A percentile compares a stretch with the other conserved stretches of the same genome.
Conservation (phyloP, 805 yeast species). For the Lipomyces spencermartinsiae region DNA sequence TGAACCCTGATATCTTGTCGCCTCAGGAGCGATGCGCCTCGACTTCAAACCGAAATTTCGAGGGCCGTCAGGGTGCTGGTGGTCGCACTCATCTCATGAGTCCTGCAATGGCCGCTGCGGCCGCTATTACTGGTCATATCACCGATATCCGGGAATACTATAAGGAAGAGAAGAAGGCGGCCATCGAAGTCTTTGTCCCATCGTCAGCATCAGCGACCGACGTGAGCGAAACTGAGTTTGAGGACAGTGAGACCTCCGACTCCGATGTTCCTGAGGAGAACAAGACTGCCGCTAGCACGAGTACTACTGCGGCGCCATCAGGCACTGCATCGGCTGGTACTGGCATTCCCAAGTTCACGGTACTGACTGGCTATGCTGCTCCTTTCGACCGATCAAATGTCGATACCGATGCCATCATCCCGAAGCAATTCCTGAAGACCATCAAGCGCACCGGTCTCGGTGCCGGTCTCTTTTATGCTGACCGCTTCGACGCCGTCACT, state of each 20-base stretch:
- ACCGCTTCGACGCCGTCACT: constrained; percentile 64
- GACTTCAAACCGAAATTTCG: constrained; percentile 97
- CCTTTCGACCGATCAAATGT: constrained; percentile 94
- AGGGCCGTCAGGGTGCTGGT: constrained; percentile 97
- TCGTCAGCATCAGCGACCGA: constrained; percentile 47
- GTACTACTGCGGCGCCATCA: constrained; percentile 39
- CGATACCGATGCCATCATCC: constrained; percentile 98
- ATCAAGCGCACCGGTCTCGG: constrained; percentile 95
- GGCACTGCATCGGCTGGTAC: constrained; percentile 48
- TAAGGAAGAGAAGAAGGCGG: constrained; percentile 63
- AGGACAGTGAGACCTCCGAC: constrained; percentile 59
- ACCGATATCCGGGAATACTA: constrained; percentile 85
- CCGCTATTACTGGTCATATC: constrained; percentile 89
- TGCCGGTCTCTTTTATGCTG: constrained; percentile 88
- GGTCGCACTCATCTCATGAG: constrained; percentile 98
- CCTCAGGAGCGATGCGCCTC: constrained; percentile 99
- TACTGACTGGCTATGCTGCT: constrained; percentile 86
- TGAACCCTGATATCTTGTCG: constrained; percentile 96
- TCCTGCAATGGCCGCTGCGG: constrained; percentile 99
- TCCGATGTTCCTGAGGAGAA: constrained; percentile 46
- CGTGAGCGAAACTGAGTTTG: constrained; percentile 47
- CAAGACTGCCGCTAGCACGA: not conserved
- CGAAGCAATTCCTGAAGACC: constrained; percentile 96
- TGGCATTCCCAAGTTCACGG: constrained; percentile 70
- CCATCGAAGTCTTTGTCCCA: constrained; percentile 52